A percentile compares a stretch with the other conserved stretches of the same genome.
Conservation (phyloP, 805 yeast genomes). For the Candida sonorensis region DNA sequence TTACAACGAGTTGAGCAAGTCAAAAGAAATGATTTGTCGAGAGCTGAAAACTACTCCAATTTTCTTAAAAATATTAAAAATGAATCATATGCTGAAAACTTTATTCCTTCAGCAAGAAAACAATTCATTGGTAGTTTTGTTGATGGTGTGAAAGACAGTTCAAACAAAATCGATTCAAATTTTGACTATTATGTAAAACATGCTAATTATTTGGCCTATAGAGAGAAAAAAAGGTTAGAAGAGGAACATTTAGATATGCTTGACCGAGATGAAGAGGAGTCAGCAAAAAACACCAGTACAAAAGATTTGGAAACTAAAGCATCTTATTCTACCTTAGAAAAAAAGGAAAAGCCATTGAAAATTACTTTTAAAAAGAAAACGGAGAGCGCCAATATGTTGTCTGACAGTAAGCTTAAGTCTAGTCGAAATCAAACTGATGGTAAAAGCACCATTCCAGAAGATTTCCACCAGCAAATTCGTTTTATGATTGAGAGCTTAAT, state of each 20-base stretch:
- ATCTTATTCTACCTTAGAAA: slow-evolving; percentile 11
- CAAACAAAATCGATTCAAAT: slow-evolving; percentile 28
- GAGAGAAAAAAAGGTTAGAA: slow-evolving; percentile 29
- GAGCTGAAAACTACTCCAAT: slow-evolving; percentile 29
- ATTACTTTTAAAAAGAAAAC: slow-evolving; percentile 15
- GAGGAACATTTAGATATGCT: slow-evolving; percentile 39
- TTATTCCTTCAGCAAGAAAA: slow-evolving; percentile 15
- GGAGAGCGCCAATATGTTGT: too few relatives aligned
- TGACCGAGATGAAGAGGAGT: slow-evolving; percentile 33
- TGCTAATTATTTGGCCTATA: slow-evolving; percentile 34
- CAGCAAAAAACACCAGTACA: too few relatives aligned
- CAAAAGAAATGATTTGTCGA: slow-evolving; percentile 17
- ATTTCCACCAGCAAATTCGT: slow-evolving; percentile 21
- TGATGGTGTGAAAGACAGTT: slow-evolving; percentile 10
- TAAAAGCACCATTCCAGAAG: slow-evolving; percentile 10
- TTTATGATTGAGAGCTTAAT: slow-evolving; percentile 35
- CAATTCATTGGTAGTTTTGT: slow-evolving; percentile 26
- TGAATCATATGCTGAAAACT: slow-evolving; percentile 14
- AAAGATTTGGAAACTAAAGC: slow-evolving; percentile 10
- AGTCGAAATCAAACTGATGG: too few relatives aligned
- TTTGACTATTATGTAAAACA: slow-evolving; percentile 34
- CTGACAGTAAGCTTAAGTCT: too few relatives aligned
- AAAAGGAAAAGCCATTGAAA: slow-evolving; percentile 14
- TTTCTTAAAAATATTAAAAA: slow-evolving; percentile 26
- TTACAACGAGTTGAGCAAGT: slow-evolving; percentile 10